Evolutionary conservation across 345 rosid genomes (phyloP).

Genomic region (Tarenaya hassleriana): DNA sequence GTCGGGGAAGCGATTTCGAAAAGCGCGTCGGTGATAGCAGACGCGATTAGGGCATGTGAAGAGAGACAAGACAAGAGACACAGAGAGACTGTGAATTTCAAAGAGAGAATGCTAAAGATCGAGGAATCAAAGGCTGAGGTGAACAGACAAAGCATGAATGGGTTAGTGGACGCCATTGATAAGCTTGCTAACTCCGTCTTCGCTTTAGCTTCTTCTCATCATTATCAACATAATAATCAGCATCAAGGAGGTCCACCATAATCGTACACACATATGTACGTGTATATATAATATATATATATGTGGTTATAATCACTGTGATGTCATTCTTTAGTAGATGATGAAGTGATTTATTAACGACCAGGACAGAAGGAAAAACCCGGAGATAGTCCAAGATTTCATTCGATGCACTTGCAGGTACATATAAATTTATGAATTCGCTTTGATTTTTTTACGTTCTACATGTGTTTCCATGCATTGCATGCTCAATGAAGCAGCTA

Average conservation of each 20-base stretch:
- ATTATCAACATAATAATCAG: conserved; percentile 12
- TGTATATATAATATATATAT: no score
- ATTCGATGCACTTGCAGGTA: no score
- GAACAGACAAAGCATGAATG: conserved; percentile 51
- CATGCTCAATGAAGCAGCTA: no score
- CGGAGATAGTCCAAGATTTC: no score
- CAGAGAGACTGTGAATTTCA: conserved; percentile 49
- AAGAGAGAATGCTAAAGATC: conserved; percentile 56
- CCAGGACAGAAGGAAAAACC: no score
- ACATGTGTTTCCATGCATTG: no score
- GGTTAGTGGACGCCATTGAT: conserved; percentile 72
- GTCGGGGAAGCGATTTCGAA: conserved; percentile 57
- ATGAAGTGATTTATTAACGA: no score
- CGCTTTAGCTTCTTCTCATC: conserved; percentile 49
- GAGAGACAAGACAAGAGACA: conserved; percentile 71
- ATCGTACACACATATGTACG: not conserved
- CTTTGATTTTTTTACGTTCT: no score
- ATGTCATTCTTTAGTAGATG: no score
- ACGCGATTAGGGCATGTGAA: conserved; percentile 59
- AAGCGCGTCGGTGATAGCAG: conserved; percentile 74
- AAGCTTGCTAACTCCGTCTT: conserved; percentile 75
- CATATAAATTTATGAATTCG: no score
- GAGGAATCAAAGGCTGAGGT: conserved; percentile 66
- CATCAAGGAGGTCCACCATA: conserved; percentile 27
- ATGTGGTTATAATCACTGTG: no score